These are phyloP conservation scores for Arabis alpina DNA, from an alignment of 345 rosid species.

Conservation along the genomic window DNA sequence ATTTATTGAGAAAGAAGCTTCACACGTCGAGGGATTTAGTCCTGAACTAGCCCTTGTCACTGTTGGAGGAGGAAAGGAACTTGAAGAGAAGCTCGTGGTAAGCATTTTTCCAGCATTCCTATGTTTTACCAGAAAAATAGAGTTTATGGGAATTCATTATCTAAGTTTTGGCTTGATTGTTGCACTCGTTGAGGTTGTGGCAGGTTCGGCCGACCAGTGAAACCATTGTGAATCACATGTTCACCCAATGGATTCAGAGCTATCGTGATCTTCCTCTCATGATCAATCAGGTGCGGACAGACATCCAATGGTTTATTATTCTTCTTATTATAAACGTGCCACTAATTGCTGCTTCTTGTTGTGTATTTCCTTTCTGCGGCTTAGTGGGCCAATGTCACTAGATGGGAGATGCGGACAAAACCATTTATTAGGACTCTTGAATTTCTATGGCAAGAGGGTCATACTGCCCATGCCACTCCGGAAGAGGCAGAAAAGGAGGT, in stretches of 20 bases:
- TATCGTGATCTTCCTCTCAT: conserved; percentile 94
- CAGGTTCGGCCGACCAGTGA: conserved; percentile 99
- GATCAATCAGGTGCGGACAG: conserved; percentile 74
- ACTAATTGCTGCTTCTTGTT: neutral
- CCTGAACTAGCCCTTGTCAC: conserved; percentile 92
- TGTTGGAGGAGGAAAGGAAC: conserved; percentile 90
- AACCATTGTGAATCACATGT: conserved; percentile 95
- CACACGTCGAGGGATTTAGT: conserved; percentile 93
- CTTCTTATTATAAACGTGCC: neutral
- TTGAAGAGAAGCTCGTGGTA: conserved; percentile 98
- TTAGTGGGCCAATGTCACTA: conserved; percentile 96
- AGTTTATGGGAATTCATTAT: conserved; percentile 40
- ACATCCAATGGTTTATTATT: conserved; percentile 6
- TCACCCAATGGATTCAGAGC: conserved; percentile 97
- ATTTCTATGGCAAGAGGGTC: conserved; percentile 98
- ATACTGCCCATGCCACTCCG: conserved; percentile 85
- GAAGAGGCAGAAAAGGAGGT: conserved; percentile 97
- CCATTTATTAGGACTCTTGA: conserved; percentile 96
- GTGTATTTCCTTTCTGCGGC: neutral
- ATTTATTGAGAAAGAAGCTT: conserved; percentile 96
- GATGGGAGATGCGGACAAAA: conserved; percentile 96
- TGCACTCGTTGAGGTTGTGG: conserved; percentile 78
- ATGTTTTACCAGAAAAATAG: conserved; percentile 23
- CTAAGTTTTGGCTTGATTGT: conserved; percentile 76
- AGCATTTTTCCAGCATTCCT: conserved; percentile 19